These are phyloP conservation scores for Fusarium brachygibbosum DNA, from an alignment of 2,329 filamentous ascomycete genomes.

Conservation along the genomic window DNA sequence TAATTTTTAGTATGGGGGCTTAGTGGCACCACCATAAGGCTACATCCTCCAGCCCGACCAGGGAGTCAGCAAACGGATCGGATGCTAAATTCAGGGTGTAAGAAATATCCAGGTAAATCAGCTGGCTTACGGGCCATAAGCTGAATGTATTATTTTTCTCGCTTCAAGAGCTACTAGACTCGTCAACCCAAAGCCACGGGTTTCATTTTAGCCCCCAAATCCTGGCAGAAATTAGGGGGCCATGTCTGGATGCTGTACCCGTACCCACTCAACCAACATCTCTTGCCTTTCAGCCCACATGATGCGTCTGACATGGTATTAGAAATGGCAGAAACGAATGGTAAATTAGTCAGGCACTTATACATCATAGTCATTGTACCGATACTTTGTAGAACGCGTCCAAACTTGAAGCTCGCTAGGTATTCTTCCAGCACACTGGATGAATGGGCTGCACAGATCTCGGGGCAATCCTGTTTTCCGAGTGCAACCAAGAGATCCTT, in stretches of 20 bases:
- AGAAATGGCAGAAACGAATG: background rate
- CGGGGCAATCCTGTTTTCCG: background rate
- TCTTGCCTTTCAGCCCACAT: background rate
- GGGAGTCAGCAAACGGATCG: background rate
- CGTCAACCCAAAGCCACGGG: background rate
- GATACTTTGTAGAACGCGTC: background rate
- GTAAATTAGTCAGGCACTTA: background rate
- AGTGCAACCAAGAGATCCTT: background rate
- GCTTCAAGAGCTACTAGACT: background rate
- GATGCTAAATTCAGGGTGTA: background rate
- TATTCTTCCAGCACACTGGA: background rate
- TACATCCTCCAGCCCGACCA: background rate
- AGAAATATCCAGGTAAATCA: background rate
- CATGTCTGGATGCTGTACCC: background rate
- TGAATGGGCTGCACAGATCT: background rate
- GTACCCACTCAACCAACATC: background rate
- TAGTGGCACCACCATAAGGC: constrained; percentile 4
- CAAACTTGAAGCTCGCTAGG: background rate
- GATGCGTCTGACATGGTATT: no score
- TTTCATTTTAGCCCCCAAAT: constrained; percentile 29
- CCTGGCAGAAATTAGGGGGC: background rate
- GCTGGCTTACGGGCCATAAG: background rate
- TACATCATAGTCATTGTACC: background rate
- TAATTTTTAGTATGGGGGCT: background rate
- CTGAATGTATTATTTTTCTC: background rate